Evolutionary conservation across 2,329 filamentous ascomycete genomes (phyloP).

Genomic region (Lizonia empirigonia): DNA sequence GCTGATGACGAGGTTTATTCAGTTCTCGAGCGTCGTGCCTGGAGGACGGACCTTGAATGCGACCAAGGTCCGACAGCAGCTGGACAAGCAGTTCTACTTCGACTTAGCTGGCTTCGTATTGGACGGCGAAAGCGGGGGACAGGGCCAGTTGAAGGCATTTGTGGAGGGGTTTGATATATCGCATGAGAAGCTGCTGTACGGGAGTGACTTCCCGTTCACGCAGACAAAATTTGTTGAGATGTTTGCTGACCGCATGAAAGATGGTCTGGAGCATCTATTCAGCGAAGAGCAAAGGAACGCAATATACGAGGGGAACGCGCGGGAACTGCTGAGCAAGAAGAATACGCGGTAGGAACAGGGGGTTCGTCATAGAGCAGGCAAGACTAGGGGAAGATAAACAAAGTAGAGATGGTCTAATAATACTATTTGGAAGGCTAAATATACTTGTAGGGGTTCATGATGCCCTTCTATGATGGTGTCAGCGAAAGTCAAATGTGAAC

Average conservation of each 20-base stretch:
- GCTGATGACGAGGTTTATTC: constrained; percentile 52
- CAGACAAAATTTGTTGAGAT: constrained; percentile 44
- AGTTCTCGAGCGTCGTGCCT: constrained; percentile 48
- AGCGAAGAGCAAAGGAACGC: constrained; percentile 41
- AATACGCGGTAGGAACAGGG: no score
- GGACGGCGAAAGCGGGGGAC: constrained; percentile 40
- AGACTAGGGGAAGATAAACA: not conserved
- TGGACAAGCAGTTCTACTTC: constrained; percentile 56
- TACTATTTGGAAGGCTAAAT: constrained; percentile 54
- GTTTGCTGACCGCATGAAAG: constrained; percentile 51
- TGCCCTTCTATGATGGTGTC: constrained; percentile 72
- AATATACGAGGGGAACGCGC: constrained; percentile 50
- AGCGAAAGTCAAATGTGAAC: constrained; percentile 6
- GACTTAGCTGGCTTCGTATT: constrained; percentile 60
- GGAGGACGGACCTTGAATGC: constrained; percentile 37
- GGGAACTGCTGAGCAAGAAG: constrained; percentile 34
- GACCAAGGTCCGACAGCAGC: constrained; percentile 37
- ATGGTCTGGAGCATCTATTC: constrained; percentile 49
- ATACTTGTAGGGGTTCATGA: constrained; percentile 99
- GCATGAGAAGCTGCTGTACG: constrained; percentile 55
- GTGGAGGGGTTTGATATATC: constrained; percentile 50
- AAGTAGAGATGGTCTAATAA: constrained; percentile 5
- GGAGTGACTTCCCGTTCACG: constrained; percentile 61
- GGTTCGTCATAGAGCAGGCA: not conserved
- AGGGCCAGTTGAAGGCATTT: constrained; percentile 56